Base-by-base conservation (phyloP, 2,329 filamentous ascomycete genomes). In the Penicillium sp. region DNA sequence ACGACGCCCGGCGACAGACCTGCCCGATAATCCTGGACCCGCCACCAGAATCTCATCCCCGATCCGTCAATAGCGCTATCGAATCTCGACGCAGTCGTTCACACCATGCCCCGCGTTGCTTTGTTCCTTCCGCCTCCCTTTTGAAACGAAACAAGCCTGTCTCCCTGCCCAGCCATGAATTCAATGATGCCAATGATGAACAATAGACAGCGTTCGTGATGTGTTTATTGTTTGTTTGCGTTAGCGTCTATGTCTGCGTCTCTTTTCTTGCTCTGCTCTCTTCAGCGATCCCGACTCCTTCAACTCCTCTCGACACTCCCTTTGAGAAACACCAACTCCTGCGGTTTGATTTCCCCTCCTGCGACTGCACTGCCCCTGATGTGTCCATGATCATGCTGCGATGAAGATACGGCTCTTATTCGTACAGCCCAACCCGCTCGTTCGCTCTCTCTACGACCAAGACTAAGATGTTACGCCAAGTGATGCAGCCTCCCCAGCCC, bases 171-270 rank as follows among this genome's bases (percentile, higher is more conserved):
- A 35, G 33, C 33, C 28, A 36, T 34, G 46, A 43, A n/a, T 38
- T 33, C 40, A 39, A 38, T 51, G 50, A 49, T 45, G 41, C 47
- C 41, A 47, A 49, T 54, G 46, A 58, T 48, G 51, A 60, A 52
- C 52, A 53, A 60, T 60, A 62, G 58, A 60, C 51, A 56, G 55
- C 51, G 49, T 60, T 55, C 33, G 11, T 37, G 28, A 27, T 40
- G 36, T 40, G 40, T 40, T 36, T 49, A 47, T 44, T 45, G 41
- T 52, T 39, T 35, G 13, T 35, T 45, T 36, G 42, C 27, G 15
- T 37, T 41, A 34, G 21, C 27, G 33, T 29, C 19, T 37, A 25
- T 32, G 13, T 23, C 18, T 32, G 36, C 18, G n/a, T 38, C 15
- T 21, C 10, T 15, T 15, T 31, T 31, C 14, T 31, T 10, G 10